Base-by-base conservation (phyloP, 129 eudicot genomes). In the Arctium minus region DNA sequence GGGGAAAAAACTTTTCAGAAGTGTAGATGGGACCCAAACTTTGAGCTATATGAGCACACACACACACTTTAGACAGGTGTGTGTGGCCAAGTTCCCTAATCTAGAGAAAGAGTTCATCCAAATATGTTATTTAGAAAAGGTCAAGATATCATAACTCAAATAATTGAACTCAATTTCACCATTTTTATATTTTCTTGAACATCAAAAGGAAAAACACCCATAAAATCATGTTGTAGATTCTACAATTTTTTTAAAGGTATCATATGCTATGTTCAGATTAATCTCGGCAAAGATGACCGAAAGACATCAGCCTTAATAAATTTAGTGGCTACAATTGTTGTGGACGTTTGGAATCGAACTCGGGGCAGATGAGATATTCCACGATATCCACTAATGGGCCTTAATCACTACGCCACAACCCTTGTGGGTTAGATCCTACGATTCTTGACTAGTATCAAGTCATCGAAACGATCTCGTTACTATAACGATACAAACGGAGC, bases 51-150 rank as follows among this genome's bases (percentile, higher is more conserved):
- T 42, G 80, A 73, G 80, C n/a, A n/a, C 80, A 74, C 38, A 73
- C 73, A 84, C 78, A 84, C 29, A 79, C 76, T 73, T 84, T 73
- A 73, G 64, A 42, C 6, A 64, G 42, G 76, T 17, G 80, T 60
- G 72, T 44, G 79, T 79, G 87, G 70, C 70, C 72, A 79, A 79
- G 84, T 79, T 84, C 80, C 87, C 84, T 67, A 3, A 79, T 84
- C 3, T 79, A 76, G 82, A 73, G 79, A 69, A 84, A 44, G 50
- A 65, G 80, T 74, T 79, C 42, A 73, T 73, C 53, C 15, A 79
- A 27, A 79, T 79, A 42, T 84, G 37, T 76, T 79, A 79, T 44
- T 84, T 72, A 79, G 42, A 79, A 79, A 32, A 78, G 74, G 80
- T 78, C 80, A 72, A 79, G 36, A 79, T 67, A 39, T 62, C 70